Evolutionary conservation across 495 filamentous ascomycete genomes (phyloP), one percentile per base, ranked within the genome.

Genomic region (Apodospora peruviana): DNA sequence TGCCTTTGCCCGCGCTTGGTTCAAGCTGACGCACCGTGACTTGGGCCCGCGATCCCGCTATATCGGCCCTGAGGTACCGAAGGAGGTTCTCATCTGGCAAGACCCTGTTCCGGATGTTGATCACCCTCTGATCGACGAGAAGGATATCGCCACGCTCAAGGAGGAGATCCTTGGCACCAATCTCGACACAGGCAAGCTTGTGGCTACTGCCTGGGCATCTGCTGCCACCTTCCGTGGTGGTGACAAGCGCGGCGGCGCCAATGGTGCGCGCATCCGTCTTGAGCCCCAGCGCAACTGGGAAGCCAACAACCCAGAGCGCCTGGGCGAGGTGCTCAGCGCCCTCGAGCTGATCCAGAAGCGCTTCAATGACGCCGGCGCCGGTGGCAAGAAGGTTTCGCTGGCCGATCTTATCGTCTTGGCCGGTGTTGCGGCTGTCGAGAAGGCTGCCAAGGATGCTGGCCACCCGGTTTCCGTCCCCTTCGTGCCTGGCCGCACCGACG

Each of bases 221-320:
- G 84, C 84, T 25, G 81, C 83, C 7, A 82, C 81, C 25, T 88
- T 86, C 82, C 83, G 84, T 41, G 81, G 82, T 48, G 69, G 79
- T 51, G 84, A 88, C 75, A 88, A 87, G 77, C 83, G 84, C 47
- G 84, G 84, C 51, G 84, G 84, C 52, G 84, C 84, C 66, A 87
- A 87, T 52, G 84, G 84, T 48, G 84, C 80, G 4, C 84, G 83
- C 56, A 84, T 88, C 57, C 82, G 84, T 29, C 79, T 88, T n/a
- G 70, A 71, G 17, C 84, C 84, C 16, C 79, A 83, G 67, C 79
- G 77, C 43, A 67, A 80, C 55, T 88, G 84, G 84, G 62, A 77
- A 55, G 76, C 82, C 51, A 88, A 87, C 74, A 79, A 83, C 64
- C 81, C 82, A 25, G 50, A 73, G 0, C 74, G 81, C 63, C 65